These are phyloP conservation scores for Epithemia pelagica DNA, from an alignment of 108 stramenopile species.

Conservation along the genomic window DNA sequence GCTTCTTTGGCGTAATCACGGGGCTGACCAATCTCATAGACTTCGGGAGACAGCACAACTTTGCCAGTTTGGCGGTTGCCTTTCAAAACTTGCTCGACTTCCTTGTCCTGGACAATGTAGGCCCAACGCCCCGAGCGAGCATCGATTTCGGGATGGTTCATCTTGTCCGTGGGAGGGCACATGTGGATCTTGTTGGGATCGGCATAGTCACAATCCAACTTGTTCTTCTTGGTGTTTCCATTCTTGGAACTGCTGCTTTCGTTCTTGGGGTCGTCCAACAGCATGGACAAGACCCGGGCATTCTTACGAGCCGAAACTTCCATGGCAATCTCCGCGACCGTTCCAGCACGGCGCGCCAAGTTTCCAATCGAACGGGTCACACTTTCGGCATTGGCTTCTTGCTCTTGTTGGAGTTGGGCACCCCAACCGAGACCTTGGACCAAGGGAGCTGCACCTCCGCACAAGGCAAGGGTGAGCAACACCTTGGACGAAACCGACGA, in stretches of 20 bases:
- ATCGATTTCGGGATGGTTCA: background rate
- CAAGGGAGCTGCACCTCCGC: background rate
- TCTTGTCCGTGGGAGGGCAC: conserved; percentile 4
- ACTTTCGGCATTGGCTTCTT: background rate
- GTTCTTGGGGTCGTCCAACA: background rate
- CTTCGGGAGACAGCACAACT: background rate
- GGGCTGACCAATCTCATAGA: too few species aligned
- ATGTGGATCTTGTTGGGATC: conserved; percentile 1
- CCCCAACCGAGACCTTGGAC: background rate
- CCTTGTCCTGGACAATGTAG: background rate
- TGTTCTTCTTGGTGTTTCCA: background rate
- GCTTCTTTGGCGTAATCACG: background rate
- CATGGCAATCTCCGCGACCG: background rate
- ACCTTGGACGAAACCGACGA: background rate
- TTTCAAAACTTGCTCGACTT: background rate
- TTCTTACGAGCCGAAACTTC: background rate
- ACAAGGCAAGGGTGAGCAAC: background rate
- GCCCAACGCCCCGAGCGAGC: background rate
- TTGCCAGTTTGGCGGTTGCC: background rate
- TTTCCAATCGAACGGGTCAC: background rate
- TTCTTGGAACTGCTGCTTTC: background rate
- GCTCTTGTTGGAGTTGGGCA: background rate
- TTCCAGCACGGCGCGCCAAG: background rate
- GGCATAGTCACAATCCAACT: conserved; percentile 6
- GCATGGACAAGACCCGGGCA: background rate